Evolutionary conservation across 2,329 filamentous ascomycete genomes (phyloP).

Genomic region (Ceratocystis cacaofunesta): DNA sequence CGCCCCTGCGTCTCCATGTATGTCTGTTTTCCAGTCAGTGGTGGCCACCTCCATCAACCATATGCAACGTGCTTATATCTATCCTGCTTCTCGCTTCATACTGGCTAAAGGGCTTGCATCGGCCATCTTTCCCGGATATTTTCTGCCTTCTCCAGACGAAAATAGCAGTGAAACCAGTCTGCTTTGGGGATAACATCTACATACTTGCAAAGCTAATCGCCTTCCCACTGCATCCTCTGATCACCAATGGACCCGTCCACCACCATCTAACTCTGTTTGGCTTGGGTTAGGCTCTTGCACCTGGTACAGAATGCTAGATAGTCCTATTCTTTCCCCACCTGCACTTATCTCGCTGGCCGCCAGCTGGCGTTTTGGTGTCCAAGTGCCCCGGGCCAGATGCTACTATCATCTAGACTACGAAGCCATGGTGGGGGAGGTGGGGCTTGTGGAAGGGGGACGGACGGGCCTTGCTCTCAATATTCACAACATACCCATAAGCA

Average conservation of each 20-base stretch:
- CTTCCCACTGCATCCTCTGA: background rate
- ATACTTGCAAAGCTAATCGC: background rate
- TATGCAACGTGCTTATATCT: background rate
- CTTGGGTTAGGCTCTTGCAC: background rate
- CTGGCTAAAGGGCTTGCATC: background rate
- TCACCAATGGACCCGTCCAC: background rate
- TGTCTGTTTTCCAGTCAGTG: background rate
- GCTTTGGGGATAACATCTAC: background rate
- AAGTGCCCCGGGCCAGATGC: background rate
- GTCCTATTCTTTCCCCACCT: background rate
- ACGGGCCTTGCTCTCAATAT: background rate
- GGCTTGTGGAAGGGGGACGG: background rate
- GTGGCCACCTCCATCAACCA: background rate
- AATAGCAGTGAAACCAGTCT: background rate
- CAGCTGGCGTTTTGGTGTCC: background rate
- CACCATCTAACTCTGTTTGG: slow-evolving; percentile 1
- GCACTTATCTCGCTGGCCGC: background rate
- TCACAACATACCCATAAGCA: background rate
- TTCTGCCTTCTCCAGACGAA: background rate
- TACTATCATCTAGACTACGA: background rate
- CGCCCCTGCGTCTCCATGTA: background rate
- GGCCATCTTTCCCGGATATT: background rate
- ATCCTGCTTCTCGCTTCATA: background rate
- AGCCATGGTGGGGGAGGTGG: background rate
- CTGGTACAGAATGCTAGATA: background rate